These are phyloP conservation scores for Xylaria sp. DNA, from an alignment of 2,329 filamentous ascomycete species.

Conservation along the genomic window DNA sequence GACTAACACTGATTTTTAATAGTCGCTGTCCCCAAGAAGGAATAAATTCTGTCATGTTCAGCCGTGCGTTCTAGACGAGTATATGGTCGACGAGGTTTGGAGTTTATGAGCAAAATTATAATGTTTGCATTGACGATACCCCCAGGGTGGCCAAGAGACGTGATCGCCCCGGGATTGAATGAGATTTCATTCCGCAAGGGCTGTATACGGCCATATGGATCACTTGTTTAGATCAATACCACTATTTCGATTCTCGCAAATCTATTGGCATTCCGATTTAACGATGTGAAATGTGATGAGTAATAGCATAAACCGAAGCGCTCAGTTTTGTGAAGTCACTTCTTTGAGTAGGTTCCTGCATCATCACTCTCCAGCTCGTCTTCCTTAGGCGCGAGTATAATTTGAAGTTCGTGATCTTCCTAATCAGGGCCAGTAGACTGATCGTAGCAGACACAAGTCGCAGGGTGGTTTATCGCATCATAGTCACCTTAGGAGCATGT, in stretches of 20 bases:
- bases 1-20: slow-evolving; percentile 20
- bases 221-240: slow-evolving; percentile 41
- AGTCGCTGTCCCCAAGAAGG: slow-evolving; percentile 63
- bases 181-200: slow-evolving; percentile 25
- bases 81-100: slow-evolving; percentile 29
- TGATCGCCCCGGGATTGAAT: slow-evolving; percentile 37
- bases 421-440: too few species aligned
- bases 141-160: slow-evolving; percentile 45
- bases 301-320: background rate
- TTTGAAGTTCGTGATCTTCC: too few species aligned
- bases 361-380: background rate
- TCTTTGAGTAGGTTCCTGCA: background rate
- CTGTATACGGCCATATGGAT: slow-evolving; percentile 28
- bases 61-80: slow-evolving; percentile 21
- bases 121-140: slow-evolving; percentile 46
- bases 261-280: background rate
- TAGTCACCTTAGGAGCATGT: too few species aligned
- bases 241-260: slow-evolving; percentile 27
- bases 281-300: background rate
- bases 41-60: slow-evolving; percentile 47
- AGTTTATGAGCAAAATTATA: slow-evolving; percentile 38
- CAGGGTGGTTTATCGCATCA: too few species aligned
- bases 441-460: too few species aligned
- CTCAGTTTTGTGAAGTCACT: background rate
- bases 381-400: background rate